phyloP scores from a whole-genome alignment of 2,329 filamentous ascomycete species.

The Plenodomus lindquistii region DNA sequence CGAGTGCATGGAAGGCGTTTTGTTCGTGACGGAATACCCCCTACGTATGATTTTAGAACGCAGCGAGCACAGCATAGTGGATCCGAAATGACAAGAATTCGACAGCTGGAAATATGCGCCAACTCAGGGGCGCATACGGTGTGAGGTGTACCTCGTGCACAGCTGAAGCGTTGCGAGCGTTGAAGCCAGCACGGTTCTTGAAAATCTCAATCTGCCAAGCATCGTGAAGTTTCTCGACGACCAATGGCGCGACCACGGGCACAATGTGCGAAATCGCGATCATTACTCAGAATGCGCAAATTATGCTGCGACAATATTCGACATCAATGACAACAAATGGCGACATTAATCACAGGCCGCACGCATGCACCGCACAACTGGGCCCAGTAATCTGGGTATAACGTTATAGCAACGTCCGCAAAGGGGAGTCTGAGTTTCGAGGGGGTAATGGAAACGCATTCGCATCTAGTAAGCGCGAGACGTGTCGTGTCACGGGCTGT shows the following conservation, averaged over 20 bases:
- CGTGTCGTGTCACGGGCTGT: background rate
- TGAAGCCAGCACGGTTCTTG: background rate
- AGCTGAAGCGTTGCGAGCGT: background rate
- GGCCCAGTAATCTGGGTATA: background rate
- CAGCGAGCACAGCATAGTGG: conserved; percentile 19
- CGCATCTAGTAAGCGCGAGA: background rate
- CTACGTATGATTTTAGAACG: conserved; percentile 32
- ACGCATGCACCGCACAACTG: background rate
- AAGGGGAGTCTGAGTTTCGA: background rate
- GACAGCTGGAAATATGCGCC: conserved; percentile 3
- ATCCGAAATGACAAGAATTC: background rate
- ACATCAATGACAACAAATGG: conserved; percentile 24
- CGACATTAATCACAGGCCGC: conserved; percentile 14
- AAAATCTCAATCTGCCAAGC: conserved; percentile 6
- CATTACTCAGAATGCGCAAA: conserved; percentile 1
- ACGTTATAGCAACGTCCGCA: background rate
- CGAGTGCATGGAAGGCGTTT: conserved; percentile 42
- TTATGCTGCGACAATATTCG: conserved; percentile 14
- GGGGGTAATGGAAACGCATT: background rate
- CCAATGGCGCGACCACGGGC: conserved; percentile 21
- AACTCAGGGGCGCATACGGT: background rate
- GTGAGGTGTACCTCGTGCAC: background rate
- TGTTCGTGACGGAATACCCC: conserved; percentile 40
- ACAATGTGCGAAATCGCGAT: background rate
- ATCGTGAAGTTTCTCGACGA: conserved; percentile 33